These are phyloP conservation scores for Colletotrichum godetiae DNA, from an alignment of 2,329 filamentous ascomycete genomes.

Conservation along the genomic window DNA sequence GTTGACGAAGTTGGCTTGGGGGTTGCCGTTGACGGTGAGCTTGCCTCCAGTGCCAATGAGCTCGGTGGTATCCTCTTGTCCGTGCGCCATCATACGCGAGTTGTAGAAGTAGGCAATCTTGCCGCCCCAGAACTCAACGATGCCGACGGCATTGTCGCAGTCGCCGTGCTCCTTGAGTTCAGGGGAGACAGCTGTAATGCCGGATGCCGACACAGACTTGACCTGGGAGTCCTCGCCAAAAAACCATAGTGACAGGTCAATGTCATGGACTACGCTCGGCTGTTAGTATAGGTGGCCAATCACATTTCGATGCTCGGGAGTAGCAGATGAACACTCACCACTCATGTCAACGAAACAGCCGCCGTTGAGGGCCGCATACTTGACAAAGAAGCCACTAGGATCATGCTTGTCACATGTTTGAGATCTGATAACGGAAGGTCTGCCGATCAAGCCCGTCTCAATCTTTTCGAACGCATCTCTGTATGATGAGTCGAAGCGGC, in stretches of 20 bases:
- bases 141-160: conserved; percentile 53
- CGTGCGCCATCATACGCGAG: conserved; percentile 74
- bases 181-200: conserved; percentile 46
- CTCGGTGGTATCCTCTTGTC: conserved; percentile 75
- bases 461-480: conserved; percentile 67
- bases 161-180: conserved; percentile 47
- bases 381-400: conserved; percentile 74
- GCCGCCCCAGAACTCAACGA: conserved; percentile 74
- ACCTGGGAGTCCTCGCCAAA: conserved; percentile 45
- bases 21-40: conserved; percentile 69
- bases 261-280: not conserved
- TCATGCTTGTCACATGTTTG: conserved; percentile 77
- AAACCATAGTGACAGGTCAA: conserved; percentile 47
- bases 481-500: conserved; percentile 72
- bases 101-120: conserved; percentile 74
- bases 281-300: not conserved
- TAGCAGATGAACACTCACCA: not conserved
- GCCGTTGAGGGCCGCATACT: conserved; percentile 72
- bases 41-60: conserved; percentile 76
- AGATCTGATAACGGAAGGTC: conserved; percentile 69
- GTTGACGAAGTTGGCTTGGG: conserved; percentile 65
- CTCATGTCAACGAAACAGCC: conserved; percentile 74
- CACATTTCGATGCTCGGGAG: too few relatives aligned
- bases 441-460: conserved; percentile 65
- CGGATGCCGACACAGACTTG: conserved; percentile 45